Percentiles rank a stretch among this genome's conserved stretches.
These are phyloP conservation scores for Trichoderma sp. DNA, from an alignment of 2,329 filamentous ascomycete genomes.

Conservation along the genomic window DNA sequence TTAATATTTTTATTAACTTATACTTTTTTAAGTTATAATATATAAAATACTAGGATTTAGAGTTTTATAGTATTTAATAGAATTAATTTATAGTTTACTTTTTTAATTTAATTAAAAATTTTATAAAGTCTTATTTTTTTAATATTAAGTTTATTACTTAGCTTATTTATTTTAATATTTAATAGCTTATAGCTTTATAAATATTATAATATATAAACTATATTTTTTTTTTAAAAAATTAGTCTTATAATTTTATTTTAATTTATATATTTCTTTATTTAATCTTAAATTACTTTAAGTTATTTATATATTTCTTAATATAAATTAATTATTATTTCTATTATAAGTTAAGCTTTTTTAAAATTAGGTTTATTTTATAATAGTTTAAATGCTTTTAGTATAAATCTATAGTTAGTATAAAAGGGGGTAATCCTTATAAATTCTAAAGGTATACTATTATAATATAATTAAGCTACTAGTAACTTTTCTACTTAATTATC, in stretches of 20 bases:
- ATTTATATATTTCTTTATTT: neutral
- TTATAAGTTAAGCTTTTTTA: neutral
- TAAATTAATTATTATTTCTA: neutral
- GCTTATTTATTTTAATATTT: slow-evolving; percentile 4
- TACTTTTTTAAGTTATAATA: no score
- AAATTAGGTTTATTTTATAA: neutral
- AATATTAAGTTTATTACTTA: no score
- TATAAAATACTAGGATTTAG: no score
- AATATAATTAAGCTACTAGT: neutral
- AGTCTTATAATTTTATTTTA: no score
- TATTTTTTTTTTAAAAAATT: no score
- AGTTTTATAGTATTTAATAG: no score
- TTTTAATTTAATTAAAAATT: no score
- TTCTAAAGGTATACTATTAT: neutral
- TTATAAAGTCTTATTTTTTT: no score
- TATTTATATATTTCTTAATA: neutral
- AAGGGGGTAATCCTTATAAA: neutral
- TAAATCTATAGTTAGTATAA: neutral
- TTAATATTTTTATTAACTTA: no score
- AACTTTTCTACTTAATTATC: neutral
- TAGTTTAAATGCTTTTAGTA: neutral
- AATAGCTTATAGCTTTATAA: neutral
- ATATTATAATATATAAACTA: slow-evolving; percentile 7
- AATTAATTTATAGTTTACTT: no score
- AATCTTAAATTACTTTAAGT: neutral